phyloP scores from a whole-genome alignment of 2,329 filamentous ascomycete genomes.

The Beauveria rudraprayagi region DNA sequence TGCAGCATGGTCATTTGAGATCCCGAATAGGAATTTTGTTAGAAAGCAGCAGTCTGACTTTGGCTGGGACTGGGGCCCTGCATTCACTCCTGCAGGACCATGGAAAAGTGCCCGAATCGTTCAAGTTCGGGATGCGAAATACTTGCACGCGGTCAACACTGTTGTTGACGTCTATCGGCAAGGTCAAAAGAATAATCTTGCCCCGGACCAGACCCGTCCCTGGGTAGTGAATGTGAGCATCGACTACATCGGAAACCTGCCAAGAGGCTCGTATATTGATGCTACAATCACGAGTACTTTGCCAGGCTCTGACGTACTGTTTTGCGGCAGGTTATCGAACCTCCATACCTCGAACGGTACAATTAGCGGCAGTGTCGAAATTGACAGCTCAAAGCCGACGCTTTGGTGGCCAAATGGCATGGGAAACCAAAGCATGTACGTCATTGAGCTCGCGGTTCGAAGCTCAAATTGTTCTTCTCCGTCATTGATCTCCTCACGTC shows the following conservation, averaged over 20 bases:
- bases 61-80: slow-evolving; percentile 58
- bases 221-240: slow-evolving; percentile 56
- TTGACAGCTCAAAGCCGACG: slow-evolving; percentile 37
- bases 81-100: slow-evolving; percentile 53
- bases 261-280: slow-evolving; percentile 25
- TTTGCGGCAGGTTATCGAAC: slow-evolving; percentile 25
- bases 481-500: slow-evolving; percentile 38
- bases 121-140: slow-evolving; percentile 35
- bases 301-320: slow-evolving; percentile 21
- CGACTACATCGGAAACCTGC: slow-evolving; percentile 44
- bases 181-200: slow-evolving; percentile 50
- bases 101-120: slow-evolving; percentile 53
- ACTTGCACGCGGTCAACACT: slow-evolving; percentile 36
- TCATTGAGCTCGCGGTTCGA: slow-evolving; percentile 35
- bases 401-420: slow-evolving; percentile 55
- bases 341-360: slow-evolving; percentile 32
- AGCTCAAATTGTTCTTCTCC: neutral
- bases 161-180: slow-evolving; percentile 51
- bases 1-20: neutral
- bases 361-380: slow-evolving; percentile 39
- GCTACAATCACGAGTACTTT: slow-evolving; percentile 37
- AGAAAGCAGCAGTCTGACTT: slow-evolving; percentile 56
- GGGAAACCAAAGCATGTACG: slow-evolving; percentile 50
- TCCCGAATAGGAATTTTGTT: slow-evolving; percentile 23
- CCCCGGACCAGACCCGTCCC: slow-evolving; percentile 45